phyloP scores from a whole-genome alignment of 345 rosid genomes.

The Aquilaria malaccensis region DNA sequence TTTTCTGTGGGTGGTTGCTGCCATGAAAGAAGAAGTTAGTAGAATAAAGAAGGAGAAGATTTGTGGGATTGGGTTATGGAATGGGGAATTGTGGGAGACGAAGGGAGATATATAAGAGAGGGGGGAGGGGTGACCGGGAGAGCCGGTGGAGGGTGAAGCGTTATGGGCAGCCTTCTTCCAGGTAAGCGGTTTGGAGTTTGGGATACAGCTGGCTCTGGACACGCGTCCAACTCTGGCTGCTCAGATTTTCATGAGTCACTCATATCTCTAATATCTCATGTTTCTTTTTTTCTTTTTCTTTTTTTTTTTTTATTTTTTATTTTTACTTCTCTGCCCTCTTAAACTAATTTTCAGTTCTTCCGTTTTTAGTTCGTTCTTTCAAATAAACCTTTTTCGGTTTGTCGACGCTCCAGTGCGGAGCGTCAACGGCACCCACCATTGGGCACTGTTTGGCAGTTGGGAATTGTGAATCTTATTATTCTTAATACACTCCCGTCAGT shows the following conservation, averaged over 20 bases:
- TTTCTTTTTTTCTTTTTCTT: background rate
- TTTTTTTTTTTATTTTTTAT: background rate
- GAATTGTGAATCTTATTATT: background rate
- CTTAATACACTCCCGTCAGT: slow-evolving; percentile 11
- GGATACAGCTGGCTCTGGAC: slow-evolving; percentile 79
- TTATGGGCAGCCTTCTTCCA: slow-evolving; percentile 37
- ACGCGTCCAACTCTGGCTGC: slow-evolving; percentile 55
- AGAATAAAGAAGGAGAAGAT: background rate
- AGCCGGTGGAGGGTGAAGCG: slow-evolving; percentile 29
- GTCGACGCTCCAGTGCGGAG: too few relatives aligned
- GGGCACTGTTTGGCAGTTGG: too few relatives aligned
- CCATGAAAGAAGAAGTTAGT: slow-evolving; percentile 17
- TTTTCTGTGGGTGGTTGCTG: slow-evolving; percentile 23
- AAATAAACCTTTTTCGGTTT: too few relatives aligned
- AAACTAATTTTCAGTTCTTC: background rate
- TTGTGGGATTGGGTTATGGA: background rate
- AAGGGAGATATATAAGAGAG: slow-evolving; percentile 21
- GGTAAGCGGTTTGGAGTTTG: slow-evolving; percentile 66
- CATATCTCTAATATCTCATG: slow-evolving; percentile 11
- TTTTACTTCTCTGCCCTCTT: too few relatives aligned
- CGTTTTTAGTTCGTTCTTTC: too few relatives aligned
- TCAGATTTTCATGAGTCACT: slow-evolving; percentile 26
- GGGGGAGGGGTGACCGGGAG: slow-evolving; percentile 27
- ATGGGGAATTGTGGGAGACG: slow-evolving; percentile 6
- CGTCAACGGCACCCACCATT: too few relatives aligned